phyloP scores from a whole-genome alignment of 192 early-diverging fungal species.

The Coemansia sp. region DNA sequence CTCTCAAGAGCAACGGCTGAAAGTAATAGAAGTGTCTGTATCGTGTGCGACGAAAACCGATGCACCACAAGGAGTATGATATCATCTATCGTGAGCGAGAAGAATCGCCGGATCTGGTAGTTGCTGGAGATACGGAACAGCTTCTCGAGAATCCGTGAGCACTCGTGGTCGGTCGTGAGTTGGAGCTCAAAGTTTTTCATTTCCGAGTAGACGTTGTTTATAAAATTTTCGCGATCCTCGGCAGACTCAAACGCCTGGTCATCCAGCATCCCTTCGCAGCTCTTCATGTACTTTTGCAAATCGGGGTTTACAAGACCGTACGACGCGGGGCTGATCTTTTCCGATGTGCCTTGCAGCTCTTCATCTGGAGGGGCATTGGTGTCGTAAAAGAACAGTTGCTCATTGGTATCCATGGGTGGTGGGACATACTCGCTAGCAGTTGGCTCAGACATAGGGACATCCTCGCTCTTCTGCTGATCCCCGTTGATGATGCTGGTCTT shows the following conservation, averaged over 20 bases:
- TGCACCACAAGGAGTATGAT: conserved; percentile 72
- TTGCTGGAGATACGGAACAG: conserved; percentile 68
- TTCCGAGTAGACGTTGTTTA: conserved; percentile 76
- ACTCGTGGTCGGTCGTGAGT: conserved; percentile 72
- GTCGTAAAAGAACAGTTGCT: conserved; percentile 13
- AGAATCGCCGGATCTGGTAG: conserved; percentile 72
- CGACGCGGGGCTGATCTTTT: conserved; percentile 23
- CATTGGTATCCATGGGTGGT: conserved; percentile 19
- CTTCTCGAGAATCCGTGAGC: conserved; percentile 80
- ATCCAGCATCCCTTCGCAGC: conserved; percentile 62
- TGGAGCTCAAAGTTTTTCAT: conserved; percentile 72
- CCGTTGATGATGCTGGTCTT: not conserved
- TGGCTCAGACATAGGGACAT: too few relatives aligned
- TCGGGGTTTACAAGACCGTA: conserved; percentile 37
- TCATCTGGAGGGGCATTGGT: not conserved
- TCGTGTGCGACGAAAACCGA: conserved; percentile 84
- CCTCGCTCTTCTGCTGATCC: too few relatives aligned
- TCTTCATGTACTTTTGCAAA: conserved; percentile 58
- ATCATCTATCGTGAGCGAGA: conserved; percentile 60
- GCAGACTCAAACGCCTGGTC: conserved; percentile 59
- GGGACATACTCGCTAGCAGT: conserved; percentile 9
- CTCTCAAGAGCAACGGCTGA: conserved; percentile 73
- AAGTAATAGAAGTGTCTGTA: conserved; percentile 76
- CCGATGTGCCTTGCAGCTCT: not conserved
- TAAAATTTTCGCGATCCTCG: conserved; percentile 64